These are phyloP conservation scores for Brettanomyces naardenensis DNA, from an alignment of 805 yeast species.

Conservation along the genomic window DNA sequence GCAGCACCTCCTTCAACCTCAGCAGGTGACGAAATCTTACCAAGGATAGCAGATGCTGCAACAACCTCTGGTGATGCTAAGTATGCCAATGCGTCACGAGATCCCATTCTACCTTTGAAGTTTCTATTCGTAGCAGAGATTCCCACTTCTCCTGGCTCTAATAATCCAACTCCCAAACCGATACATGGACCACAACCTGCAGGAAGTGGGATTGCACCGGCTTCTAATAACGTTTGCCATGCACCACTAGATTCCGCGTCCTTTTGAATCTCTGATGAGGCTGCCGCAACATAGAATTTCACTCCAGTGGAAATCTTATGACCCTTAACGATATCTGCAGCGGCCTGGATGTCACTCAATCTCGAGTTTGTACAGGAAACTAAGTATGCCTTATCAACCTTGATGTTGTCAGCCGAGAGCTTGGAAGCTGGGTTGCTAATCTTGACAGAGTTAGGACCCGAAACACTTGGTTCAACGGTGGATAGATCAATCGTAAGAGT, in stretches of 20 bases:
- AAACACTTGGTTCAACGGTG: constrained; percentile 77
- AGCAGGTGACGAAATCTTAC: constrained; percentile 87
- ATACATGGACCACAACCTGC: constrained; percentile 99
- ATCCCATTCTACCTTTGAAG: constrained; percentile 99
- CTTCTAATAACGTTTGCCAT: constrained; percentile 82
- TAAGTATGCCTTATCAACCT: constrained; percentile 87
- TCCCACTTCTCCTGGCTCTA: constrained; percentile 95
- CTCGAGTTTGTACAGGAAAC: constrained; percentile 98
- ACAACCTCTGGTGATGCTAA: constrained; percentile 97
- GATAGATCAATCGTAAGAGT: constrained; percentile 73
- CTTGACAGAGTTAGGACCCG: constrained; percentile 98
- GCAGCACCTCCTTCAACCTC: constrained; percentile 60
- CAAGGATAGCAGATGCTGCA: constrained; percentile 96
- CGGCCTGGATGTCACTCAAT: constrained; percentile 85
- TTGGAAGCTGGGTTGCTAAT: constrained; percentile 73
- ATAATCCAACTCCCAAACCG: constrained; percentile 90
- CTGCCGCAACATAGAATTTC: constrained; percentile 96
- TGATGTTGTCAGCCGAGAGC: constrained; percentile 62
- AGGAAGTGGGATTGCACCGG: constrained; percentile 92
- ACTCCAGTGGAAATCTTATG: constrained; percentile 82
- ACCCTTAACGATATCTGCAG: constrained; percentile 81
- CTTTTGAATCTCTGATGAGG: constrained; percentile 84
- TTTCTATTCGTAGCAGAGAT: constrained; percentile 97
- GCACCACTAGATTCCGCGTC: constrained; percentile 91
- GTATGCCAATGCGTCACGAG: constrained; percentile 91